Base-by-base conservation (phyloP, 805 yeast species). In the Komagataella mondaviorum region DNA sequence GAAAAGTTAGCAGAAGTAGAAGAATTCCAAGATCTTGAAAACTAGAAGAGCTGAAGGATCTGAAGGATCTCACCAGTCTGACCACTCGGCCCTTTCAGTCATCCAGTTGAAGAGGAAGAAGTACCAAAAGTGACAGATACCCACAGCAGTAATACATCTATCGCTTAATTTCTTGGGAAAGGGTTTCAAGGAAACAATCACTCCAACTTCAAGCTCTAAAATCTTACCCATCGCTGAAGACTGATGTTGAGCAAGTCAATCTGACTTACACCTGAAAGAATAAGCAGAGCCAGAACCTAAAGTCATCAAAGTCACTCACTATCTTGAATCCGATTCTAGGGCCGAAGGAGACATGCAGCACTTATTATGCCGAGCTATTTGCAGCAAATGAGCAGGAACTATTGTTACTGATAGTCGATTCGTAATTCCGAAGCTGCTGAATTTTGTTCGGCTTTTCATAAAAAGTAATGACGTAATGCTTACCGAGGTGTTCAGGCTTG, bases 301-400 rank as follows among this genome's bases (percentile, higher is more conserved):
- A 10, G n/a, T 30, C 12, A 24, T 24, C 39, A 30, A 30, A 30
- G 39, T 30, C 5, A 14, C 1, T 2, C 5, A 12, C 49, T 86
- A 81, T 56, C 86, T 91, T 64, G 87, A 86, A 16, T 91, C 96
- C 16, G 93, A 88, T 51, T 78, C 81, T 47, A 72, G 69, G 48
- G 70, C 64, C n/a, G 84, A 80, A 48, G 84, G 81, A 65, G 61
- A 66, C 36, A 68, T 70, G 51, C 90, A 20, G 3, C 4, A 20
- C 3, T 20, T 20, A 20, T 20, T 20, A 3, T 3, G 20, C 20
- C 20, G 20, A 20, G 4, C 20, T 20, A 20, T 20, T 20, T 1
- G 20, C 20, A 20, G 4, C 20, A 20, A 20, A 20, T 20, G 20
- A 20, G 20, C 20, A 20, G 20, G 20, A 3, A 20, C 20, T 20